Percentiles rank a stretch among this genome's conserved stretches.
These are phyloP conservation scores for Cryphonectria nitschkei DNA, from an alignment of 2,329 filamentous ascomycete species.

Conservation along the genomic window DNA sequence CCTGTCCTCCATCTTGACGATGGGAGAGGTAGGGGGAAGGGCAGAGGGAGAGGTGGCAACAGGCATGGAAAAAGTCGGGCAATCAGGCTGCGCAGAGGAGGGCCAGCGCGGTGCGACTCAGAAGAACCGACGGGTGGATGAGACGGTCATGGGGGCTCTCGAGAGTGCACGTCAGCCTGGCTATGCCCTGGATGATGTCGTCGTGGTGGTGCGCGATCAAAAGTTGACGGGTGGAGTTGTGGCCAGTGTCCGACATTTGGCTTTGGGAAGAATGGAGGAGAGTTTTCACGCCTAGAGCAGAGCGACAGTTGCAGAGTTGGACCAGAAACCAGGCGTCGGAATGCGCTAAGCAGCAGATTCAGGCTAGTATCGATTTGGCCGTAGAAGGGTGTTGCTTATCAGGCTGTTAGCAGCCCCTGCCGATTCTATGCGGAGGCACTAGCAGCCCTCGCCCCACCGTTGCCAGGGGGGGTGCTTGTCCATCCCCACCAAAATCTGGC, in stretches of 20 bases:
- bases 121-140: conserved; percentile 9
- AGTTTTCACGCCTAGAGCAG: conserved; percentile 27
- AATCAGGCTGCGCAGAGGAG: conserved; percentile 58
- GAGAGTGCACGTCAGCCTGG: conserved; percentile 37
- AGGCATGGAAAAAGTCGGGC: conserved; percentile 69
- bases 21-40: conserved; percentile 75
- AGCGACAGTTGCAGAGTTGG: conserved; percentile 13
- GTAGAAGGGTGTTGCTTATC: conserved; percentile 11
- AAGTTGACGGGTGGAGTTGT: conserved; percentile 23
- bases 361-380: conserved; percentile 25
- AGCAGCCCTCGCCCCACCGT: not conserved
- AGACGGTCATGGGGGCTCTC: conserved; percentile 22
- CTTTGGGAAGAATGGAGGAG: conserved; percentile 32
- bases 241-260: conserved; percentile 24
- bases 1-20: conserved; percentile 98
- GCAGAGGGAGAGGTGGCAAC: conserved; percentile 75
- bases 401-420: conserved; percentile 9
- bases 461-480: not conserved
- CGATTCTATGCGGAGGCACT: not conserved
- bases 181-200: conserved; percentile 40
- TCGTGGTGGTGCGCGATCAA: conserved; percentile 43
- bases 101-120: conserved; percentile 39
- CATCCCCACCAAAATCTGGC: conserved; percentile 8
- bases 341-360: conserved; percentile 17
- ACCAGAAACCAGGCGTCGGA: conserved; percentile 11